These are phyloP conservation scores for Lycium ferocissimum DNA, from an alignment of 257 asterid genomes.

Conservation along the genomic window DNA sequence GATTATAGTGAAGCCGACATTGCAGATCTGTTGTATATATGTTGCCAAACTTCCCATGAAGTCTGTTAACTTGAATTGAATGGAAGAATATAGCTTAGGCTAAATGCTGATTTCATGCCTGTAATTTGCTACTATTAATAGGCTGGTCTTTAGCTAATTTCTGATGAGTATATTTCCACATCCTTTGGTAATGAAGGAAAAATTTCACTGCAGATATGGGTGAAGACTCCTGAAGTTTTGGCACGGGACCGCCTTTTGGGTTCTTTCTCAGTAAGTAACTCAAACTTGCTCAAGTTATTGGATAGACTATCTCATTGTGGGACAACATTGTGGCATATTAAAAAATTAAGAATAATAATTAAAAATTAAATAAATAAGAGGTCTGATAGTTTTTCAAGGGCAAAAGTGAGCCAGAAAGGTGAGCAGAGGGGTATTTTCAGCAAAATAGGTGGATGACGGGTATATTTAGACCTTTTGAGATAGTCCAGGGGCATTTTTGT, in stretches of 20 bases:
- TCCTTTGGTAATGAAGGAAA: neutral
- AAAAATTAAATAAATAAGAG: no score
- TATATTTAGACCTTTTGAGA: no score
- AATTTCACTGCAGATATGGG: conserved; percentile 73
- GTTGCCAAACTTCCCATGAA: neutral
- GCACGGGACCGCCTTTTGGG: conserved; percentile 96
- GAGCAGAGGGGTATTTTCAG: no score
- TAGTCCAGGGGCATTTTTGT: no score
- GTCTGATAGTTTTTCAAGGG: no score
- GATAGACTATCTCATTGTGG: neutral
- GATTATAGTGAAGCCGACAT: neutral
- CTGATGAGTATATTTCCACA: conserved; percentile 2
- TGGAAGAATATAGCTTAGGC: conserved; percentile 3
- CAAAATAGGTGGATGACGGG: no score
- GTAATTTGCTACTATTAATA: neutral
- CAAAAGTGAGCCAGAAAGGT: no score
- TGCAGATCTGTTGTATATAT: conserved; percentile 13
- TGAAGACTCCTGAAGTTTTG: conserved; percentile 90
- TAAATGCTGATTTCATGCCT: neutral
- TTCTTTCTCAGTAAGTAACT: conserved; percentile 75
- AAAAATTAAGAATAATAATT: no score
- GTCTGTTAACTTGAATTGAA: neutral
- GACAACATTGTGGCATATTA: neutral
- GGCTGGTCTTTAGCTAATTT: neutral
- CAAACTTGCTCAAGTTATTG: neutral